A percentile compares a stretch with the other conserved stretches of the same genome.
Evolutionary conservation across 805 yeast genomes (phyloP).

Genomic region (Wickerhamomyces tratensis): DNA sequence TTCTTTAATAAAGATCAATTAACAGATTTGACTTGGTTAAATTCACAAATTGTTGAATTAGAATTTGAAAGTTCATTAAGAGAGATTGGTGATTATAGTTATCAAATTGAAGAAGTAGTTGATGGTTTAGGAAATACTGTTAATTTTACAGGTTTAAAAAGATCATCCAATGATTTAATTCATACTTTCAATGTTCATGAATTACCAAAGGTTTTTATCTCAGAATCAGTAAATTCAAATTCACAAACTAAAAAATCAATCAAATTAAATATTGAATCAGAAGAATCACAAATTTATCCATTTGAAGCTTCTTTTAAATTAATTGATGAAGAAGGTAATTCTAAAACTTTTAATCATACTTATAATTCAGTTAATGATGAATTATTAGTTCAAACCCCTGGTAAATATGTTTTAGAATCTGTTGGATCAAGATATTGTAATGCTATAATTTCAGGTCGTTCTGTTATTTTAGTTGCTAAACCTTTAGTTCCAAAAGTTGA

Average conservation of each 20-base stretch:
- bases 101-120: constrained; percentile 44
- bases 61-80: constrained; percentile 31
- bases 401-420: constrained; percentile 47
- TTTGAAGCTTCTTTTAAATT: constrained; percentile 24
- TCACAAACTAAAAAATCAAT: constrained; percentile 30
- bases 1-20: constrained; percentile 24
- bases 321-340: constrained; percentile 18
- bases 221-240: constrained; percentile 26
- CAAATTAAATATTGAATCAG: constrained; percentile 21
- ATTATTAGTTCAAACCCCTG: constrained; percentile 44
- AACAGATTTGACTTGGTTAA: constrained; percentile 30
- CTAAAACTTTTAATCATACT: constrained; percentile 11
- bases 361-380: constrained; percentile 21
- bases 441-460: constrained; percentile 51
- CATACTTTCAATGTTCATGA: constrained; percentile 44
- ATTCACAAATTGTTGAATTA: constrained; percentile 32
- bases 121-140: constrained; percentile 62
- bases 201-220: constrained; percentile 40
- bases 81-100: constrained; percentile 44
- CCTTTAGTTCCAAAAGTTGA: constrained; percentile 44
- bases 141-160: constrained; percentile 24
- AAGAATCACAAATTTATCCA: constrained; percentile 21
- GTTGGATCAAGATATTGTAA: constrained; percentile 57
- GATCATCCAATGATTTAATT: constrained; percentile 25
- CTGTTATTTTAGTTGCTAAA: constrained; percentile 42